A percentile compares a stretch with the other conserved stretches of the same genome.
These are phyloP conservation scores for Trichoderma aggressivum DNA, from an alignment of 2,329 filamentous ascomycete genomes.

Conservation along the genomic window DNA sequence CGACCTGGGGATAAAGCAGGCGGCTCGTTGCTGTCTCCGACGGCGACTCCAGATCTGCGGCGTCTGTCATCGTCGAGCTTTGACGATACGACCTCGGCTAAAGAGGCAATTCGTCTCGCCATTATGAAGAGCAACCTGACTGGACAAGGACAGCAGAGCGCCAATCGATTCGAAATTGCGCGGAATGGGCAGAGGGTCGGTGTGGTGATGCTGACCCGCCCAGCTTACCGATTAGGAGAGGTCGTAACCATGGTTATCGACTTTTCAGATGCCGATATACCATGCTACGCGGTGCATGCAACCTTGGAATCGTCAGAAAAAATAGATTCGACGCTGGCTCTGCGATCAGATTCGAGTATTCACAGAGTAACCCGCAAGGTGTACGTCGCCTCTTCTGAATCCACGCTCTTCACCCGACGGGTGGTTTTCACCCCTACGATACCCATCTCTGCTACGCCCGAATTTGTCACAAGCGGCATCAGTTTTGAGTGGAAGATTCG, in stretches of 20 bases:
- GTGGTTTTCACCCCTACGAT: slow-evolving; percentile 81
- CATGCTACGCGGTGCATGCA: slow-evolving; percentile 80
- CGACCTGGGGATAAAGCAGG: slow-evolving; percentile 52
- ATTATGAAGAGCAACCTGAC: slow-evolving; percentile 78
- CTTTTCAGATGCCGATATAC: slow-evolving; percentile 71
- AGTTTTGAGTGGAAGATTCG: slow-evolving; percentile 84
- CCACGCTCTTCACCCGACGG: slow-evolving; percentile 74
- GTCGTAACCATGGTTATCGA: slow-evolving; percentile 80
- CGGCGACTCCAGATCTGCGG: slow-evolving; percentile 54
- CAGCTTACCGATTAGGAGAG: slow-evolving; percentile 86
- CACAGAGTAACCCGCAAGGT: slow-evolving; percentile 81
- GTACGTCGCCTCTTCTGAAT: slow-evolving; percentile 75
- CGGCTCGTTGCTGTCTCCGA: slow-evolving; percentile 68
- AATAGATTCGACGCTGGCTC: slow-evolving; percentile 73
- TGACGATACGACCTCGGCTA: slow-evolving; percentile 61
- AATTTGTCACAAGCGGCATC: slow-evolving; percentile 87
- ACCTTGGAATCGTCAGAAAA: slow-evolving; percentile 84
- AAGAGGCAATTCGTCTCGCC: slow-evolving; percentile 86
- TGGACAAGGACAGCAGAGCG: slow-evolving; percentile 66
- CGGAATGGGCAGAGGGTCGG: slow-evolving; percentile 89
- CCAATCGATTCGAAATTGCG: slow-evolving; percentile 94
- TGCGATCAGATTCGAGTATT: slow-evolving; percentile 82
- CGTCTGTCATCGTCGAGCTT: slow-evolving; percentile 45
- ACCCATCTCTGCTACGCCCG: slow-evolving; percentile 78
- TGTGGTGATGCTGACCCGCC: slow-evolving; percentile 82